These are phyloP conservation scores for Aspergillus aculeatus DNA, from an alignment of 2,329 filamentous ascomycete species.

Conservation along the genomic window DNA sequence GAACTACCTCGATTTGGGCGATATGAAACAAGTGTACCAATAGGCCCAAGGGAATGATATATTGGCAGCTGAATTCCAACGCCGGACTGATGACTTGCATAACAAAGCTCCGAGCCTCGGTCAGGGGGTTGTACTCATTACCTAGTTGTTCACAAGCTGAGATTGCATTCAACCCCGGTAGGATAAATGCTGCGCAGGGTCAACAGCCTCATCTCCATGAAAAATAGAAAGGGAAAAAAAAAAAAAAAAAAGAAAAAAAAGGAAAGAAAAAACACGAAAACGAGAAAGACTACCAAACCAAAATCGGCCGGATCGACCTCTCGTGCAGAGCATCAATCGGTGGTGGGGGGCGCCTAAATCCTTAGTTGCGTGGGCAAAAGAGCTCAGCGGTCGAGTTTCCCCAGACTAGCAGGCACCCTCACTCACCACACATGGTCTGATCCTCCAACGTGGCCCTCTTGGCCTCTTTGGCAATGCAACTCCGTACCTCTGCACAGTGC, in stretches of 20 bases:
- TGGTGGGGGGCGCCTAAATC: not conserved
- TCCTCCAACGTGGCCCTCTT: slow-evolving; percentile 25
- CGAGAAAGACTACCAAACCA: not conserved
- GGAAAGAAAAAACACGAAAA: not conserved
- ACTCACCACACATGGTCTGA: slow-evolving; percentile 16
- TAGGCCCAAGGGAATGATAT: not conserved
- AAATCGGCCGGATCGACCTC: not conserved
- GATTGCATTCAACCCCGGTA: not conserved
- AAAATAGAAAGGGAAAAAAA: not conserved
- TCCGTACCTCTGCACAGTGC: not conserved
- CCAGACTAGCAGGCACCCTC: slow-evolving; percentile 12
- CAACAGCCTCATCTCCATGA: not conserved
- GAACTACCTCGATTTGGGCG: not conserved
- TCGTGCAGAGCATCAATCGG: not conserved
- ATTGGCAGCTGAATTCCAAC: not conserved
- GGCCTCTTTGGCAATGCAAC: slow-evolving; percentile 9
- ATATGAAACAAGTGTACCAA: not conserved
- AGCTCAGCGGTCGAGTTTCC: slow-evolving; percentile 11
- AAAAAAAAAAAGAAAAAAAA: not conserved
- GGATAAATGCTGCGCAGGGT: not conserved
- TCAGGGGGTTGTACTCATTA: not conserved
- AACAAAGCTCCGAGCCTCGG: not conserved
- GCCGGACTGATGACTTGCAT: not conserved
- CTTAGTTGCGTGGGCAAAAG: not conserved
- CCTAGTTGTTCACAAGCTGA: not conserved